These are phyloP conservation scores for Eucalyptus tenuipes DNA, from an alignment of 345 rosid genomes.

Conservation along the genomic window DNA sequence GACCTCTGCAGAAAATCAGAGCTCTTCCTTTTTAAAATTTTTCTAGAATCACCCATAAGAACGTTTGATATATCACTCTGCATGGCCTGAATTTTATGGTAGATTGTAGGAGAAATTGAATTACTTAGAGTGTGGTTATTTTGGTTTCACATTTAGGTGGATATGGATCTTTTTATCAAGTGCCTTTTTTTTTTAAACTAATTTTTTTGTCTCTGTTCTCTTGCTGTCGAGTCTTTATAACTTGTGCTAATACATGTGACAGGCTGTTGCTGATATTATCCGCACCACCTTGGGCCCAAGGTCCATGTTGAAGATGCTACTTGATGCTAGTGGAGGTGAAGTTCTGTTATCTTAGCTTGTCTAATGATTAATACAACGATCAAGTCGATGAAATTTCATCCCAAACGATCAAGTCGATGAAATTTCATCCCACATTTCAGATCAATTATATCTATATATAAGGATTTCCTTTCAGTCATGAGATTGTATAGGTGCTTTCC, in stretches of 20 bases:
- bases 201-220: not conserved
- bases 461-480: not conserved
- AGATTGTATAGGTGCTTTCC: not conserved
- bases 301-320: constrained; percentile 96
- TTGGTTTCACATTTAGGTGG: not conserved
- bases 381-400: not conserved
- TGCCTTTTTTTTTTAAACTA: not conserved
- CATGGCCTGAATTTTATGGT: not conserved
- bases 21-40: not conserved
- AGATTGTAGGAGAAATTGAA: not conserved
- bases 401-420: not conserved
- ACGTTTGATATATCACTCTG: not conserved
- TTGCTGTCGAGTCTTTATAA: not conserved
- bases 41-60: not conserved
- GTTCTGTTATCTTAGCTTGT: not conserved
- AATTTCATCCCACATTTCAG: not conserved
- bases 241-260: not conserved
- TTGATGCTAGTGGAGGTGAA: constrained; percentile 80
- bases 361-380: not conserved
- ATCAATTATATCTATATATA: not conserved
- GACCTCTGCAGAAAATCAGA: not conserved
- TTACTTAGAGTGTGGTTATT: not conserved
- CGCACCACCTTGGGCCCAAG: constrained; percentile 98
- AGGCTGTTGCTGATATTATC: constrained; percentile 89
- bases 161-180: not conserved